Evolutionary conservation across 495 filamentous ascomycete genomes (phyloP).

Genomic region (Penicillium daleae): DNA sequence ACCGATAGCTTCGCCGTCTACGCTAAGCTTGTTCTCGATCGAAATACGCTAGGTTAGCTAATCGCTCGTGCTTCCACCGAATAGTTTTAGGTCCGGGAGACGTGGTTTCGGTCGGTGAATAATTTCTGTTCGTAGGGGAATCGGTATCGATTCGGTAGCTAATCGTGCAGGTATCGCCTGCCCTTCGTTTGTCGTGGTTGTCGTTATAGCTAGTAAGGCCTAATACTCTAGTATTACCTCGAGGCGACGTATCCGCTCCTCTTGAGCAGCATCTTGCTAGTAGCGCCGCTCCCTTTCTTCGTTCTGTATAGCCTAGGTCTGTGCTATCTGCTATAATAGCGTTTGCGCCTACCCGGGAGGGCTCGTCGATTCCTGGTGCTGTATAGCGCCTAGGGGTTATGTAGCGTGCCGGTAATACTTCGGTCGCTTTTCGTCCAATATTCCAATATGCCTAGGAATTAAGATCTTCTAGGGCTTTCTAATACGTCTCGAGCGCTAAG

Average conservation of each 20-base stretch:
- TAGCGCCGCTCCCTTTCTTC: slow-evolving; percentile 1
- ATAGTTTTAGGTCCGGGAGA: slow-evolving; percentile 3
- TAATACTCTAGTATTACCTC: slow-evolving; percentile 2
- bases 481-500: no score
- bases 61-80: slow-evolving; percentile 5
- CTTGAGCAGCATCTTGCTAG: slow-evolving; percentile 2
- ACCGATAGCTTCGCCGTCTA: slow-evolving; percentile 11
- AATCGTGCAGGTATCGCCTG: background rate
- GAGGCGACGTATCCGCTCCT: slow-evolving; percentile 5
- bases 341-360: background rate
- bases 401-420: background rate
- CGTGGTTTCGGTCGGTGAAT: slow-evolving; percentile 2
- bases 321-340: slow-evolving; percentile 1
- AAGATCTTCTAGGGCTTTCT: slow-evolving; percentile 3
- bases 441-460: slow-evolving; percentile 7
- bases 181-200: slow-evolving; percentile 1
- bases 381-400: background rate
- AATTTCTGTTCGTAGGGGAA: background rate
- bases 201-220: background rate
- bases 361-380: slow-evolving; percentile 5
- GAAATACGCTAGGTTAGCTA: slow-evolving; percentile 6
- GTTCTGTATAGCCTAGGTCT: background rate
- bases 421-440: background rate
- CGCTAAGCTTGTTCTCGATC: slow-evolving; percentile 8
- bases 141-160: background rate